phyloP scores from a whole-genome alignment of 352 stramenopile genomes.

The Phytophthora quininea region DNA sequence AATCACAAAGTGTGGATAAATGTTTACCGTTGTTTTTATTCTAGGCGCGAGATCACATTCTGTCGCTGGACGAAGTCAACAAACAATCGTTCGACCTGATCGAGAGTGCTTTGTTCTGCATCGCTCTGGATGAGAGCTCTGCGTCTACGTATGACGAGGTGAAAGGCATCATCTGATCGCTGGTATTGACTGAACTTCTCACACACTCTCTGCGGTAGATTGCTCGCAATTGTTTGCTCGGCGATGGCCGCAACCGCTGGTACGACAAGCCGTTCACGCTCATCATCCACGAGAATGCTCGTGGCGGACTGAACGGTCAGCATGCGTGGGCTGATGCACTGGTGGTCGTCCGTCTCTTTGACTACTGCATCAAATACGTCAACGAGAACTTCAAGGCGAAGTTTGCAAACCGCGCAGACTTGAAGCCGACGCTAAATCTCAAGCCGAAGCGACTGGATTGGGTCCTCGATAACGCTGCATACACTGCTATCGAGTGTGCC shows the following conservation, averaged over 20 bases:
- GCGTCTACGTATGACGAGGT: conserved; percentile 82
- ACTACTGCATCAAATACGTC: conserved; percentile 94
- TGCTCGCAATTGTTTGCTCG: conserved; percentile 82
- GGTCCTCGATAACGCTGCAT: conserved; percentile 82
- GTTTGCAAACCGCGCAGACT: conserved; percentile 74
- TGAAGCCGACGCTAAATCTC: conserved; percentile 66
- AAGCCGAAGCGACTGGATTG: conserved; percentile 81
- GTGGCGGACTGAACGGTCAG: conserved; percentile 95
- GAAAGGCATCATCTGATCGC: neutral
- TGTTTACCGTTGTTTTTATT: neutral
- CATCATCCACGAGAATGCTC: conserved; percentile 96
- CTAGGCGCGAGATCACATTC: conserved; percentile 80
- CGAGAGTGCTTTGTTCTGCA: conserved; percentile 92
- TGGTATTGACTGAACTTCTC: neutral
- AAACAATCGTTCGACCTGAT: conserved; percentile 92
- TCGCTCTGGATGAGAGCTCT: conserved; percentile 92
- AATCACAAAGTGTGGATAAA: neutral
- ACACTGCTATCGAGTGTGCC: conserved; percentile 86
- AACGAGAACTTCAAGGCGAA: conserved; percentile 91
- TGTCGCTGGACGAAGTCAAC: conserved; percentile 87
- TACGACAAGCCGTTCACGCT: conserved; percentile 99
- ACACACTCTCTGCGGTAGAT: conserved; percentile 37
- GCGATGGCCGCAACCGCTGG: conserved; percentile 95
- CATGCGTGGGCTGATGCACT: conserved; percentile 98
- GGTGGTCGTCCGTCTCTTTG: conserved; percentile 93